phyloP scores from a whole-genome alignment of 2,329 filamentous ascomycete species.

The Camillea tinctor region DNA sequence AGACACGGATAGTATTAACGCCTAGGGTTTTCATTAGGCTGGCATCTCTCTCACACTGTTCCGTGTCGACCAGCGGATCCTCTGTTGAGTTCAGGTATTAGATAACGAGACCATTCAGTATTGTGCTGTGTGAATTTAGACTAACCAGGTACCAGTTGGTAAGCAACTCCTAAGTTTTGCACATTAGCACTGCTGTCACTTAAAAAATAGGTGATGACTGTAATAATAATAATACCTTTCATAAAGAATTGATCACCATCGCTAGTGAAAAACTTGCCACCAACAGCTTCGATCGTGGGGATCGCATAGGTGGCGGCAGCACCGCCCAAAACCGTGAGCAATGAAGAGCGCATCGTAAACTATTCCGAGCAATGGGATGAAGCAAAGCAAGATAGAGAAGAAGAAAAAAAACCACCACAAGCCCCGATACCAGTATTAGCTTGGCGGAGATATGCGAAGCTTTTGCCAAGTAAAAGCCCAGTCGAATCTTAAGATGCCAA shows the following conservation, averaged over 20 bases:
- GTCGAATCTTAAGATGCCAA: neutral
- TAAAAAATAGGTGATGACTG: neutral
- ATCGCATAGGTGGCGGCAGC: conserved; percentile 39
- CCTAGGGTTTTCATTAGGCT: conserved; percentile 76
- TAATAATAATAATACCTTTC: conserved; percentile 57
- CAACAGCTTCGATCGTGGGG: conserved; percentile 55
- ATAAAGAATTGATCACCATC: conserved; percentile 81
- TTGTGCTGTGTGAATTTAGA: conserved; percentile 4
- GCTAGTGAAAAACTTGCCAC: conserved; percentile 82
- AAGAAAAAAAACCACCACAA: neutral
- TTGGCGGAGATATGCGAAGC: neutral
- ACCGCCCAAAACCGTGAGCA: conserved; percentile 36
- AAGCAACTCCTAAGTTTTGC: conserved; percentile 63
- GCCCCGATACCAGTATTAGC: neutral
- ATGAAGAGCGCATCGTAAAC: conserved; percentile 39
- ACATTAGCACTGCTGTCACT: neutral
- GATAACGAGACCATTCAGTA: neutral
- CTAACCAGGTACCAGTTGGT: conserved; percentile 53
- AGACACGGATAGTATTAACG: conserved; percentile 82
- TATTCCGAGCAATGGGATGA: conserved; percentile 6
- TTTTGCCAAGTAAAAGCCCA: neutral
- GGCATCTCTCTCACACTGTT: conserved; percentile 76
- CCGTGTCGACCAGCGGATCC: conserved; percentile 73
- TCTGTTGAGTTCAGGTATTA: conserved; percentile 33
- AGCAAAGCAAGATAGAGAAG: conserved; percentile 1